A percentile compares a stretch with the other conserved stretches of the same genome.
phyloP scores from a whole-genome alignment of 2,329 filamentous ascomycete species.

The Calonectria fujianensis region DNA sequence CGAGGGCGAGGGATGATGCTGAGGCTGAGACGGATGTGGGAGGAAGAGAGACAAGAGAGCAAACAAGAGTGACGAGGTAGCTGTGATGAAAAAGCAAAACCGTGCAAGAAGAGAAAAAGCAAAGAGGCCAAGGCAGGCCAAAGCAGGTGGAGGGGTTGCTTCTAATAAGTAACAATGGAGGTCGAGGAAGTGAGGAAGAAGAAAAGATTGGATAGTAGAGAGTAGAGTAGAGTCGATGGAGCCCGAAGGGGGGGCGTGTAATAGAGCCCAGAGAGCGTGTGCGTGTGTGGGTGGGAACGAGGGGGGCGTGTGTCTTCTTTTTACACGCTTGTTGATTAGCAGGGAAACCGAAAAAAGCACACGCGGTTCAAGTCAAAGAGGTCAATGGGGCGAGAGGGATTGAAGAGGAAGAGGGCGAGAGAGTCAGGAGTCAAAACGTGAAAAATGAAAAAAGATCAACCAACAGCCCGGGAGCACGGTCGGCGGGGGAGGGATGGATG shows the following conservation, averaged over 20 bases:
- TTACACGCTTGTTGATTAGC: conserved; percentile 4
- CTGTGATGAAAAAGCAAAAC: conserved; percentile 48
- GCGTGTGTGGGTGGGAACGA: neutral
- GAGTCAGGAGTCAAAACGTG: neutral
- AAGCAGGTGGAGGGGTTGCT: neutral
- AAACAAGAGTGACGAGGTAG: conserved; percentile 35
- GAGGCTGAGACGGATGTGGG: conserved; percentile 35
- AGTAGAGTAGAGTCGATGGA: neutral
- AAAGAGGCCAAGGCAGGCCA: neutral
- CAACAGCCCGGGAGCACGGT: conserved; percentile 23
- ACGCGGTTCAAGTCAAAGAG: conserved; percentile 18
- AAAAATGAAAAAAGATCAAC: conserved; percentile 19
- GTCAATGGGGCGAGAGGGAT: conserved; percentile 16
- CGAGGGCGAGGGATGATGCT: conserved; percentile 17
- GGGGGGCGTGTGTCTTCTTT: neutral
- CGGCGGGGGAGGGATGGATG: conserved; percentile 12
- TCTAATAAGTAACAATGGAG: conserved; percentile 14
- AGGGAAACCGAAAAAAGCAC: conserved; percentile 13
- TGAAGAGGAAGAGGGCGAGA: neutral
- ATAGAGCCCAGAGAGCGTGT: neutral
- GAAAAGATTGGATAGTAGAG: conserved; percentile 1
- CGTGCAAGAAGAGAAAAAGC: conserved; percentile 22
- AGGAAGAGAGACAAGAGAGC: conserved; percentile 31
- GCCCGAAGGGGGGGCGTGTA: neutral
- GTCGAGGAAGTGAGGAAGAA: neutral